Conservation (phyloP, 2,329 filamentous ascomycete genomes). For the Penicillium occitanis region DNA sequence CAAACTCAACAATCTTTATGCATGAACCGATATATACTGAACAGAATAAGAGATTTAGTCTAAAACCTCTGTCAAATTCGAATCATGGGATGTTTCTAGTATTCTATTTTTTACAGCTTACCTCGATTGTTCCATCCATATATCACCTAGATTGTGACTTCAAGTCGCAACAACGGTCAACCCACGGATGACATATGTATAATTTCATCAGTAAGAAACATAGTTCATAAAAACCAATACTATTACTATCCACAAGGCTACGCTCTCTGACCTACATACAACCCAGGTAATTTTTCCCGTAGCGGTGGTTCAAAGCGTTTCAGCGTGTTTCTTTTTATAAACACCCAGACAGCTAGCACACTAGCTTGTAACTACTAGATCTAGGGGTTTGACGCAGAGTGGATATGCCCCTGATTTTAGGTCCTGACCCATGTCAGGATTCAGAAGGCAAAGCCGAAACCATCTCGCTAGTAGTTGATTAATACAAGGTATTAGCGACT, state of each 20-base stretch:
- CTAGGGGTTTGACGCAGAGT: neutral
- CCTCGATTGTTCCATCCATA: neutral
- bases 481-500: neutral
- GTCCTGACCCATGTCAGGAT: neutral
- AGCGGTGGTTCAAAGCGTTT: neutral
- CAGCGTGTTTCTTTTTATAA: constrained; percentile 4
- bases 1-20: neutral
- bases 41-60: neutral
- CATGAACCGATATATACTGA: neutral
- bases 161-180: neutral
- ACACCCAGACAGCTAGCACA: neutral
- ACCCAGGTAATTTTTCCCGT: neutral
- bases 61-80: neutral
- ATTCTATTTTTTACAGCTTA: neutral
- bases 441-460: neutral
- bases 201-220: neutral
- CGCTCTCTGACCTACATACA: neutral
- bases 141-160: neutral
- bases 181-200: neutral
- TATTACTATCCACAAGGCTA: constrained; percentile 7
- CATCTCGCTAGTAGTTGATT: neutral
- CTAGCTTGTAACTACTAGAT: neutral
- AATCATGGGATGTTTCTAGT: neutral
- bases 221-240: neutral
- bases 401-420: constrained; percentile 6